These are phyloP conservation scores for Neofusicoccum ribis DNA, from an alignment of 2,329 filamentous ascomycete species.

Conservation along the genomic window DNA sequence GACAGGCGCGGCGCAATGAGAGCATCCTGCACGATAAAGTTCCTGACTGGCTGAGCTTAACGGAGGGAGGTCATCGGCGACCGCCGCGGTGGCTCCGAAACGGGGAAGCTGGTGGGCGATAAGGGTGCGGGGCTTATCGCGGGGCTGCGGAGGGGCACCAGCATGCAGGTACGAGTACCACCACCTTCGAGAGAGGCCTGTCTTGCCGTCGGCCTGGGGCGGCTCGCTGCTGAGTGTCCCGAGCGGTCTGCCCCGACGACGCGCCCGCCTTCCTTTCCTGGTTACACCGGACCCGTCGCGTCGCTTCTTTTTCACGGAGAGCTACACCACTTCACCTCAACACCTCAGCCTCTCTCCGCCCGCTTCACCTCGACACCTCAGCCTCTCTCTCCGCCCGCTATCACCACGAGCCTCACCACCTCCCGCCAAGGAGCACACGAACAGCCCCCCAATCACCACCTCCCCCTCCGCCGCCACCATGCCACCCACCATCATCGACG, in stretches of 20 bases:
- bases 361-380: no score
- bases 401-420: background rate
- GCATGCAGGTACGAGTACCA: no score
- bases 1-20: background rate
- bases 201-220: background rate
- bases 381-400: no score
- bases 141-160: no score
- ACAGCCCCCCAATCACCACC: background rate
- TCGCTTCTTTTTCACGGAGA: background rate
- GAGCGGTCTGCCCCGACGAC: background rate
- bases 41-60: no score
- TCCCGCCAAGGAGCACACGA: background rate
- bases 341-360: no score
- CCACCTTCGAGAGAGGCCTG: no score
- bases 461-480: slow-evolving; percentile 26
- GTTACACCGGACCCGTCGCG: background rate
- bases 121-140: slow-evolving; percentile 19
- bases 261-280: slow-evolving; percentile 4
- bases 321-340: background rate
- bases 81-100: slow-evolving; percentile 8
- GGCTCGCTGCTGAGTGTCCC: background rate
- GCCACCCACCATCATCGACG: slow-evolving; percentile 51
- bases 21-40: background rate
- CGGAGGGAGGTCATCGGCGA: background rate
- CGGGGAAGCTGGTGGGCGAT: slow-evolving; percentile 9